A percentile compares a stretch with the other conserved stretches of the same genome.
Conservation (phyloP, 306 rosid species). For the Bauhinia variegata region DNA sequence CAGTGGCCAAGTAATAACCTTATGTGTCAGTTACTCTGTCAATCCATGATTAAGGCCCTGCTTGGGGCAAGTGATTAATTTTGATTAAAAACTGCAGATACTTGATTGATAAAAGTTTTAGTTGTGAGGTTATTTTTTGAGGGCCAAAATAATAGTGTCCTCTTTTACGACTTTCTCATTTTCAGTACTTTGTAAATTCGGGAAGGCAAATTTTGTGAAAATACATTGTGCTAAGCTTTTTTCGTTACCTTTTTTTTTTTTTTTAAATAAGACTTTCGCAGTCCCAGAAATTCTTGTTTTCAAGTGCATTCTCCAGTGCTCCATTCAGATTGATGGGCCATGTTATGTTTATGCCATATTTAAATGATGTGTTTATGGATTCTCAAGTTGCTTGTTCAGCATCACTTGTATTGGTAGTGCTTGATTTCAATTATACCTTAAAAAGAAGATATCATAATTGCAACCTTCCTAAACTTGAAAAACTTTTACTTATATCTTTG, state of each 20-base stretch:
- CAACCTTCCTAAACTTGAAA: not conserved
- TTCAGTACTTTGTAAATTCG: too few species aligned
- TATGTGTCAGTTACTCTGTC: too few species aligned
- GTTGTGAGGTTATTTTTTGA: slow-evolving; percentile 7
- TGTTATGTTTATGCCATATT: not conserved
- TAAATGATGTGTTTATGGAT: not conserved
- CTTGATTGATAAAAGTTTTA: not conserved
- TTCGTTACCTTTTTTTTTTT: slow-evolving; percentile 1
- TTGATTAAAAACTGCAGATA: not conserved
- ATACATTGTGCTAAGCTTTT: slow-evolving; percentile 7
- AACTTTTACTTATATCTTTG: too few species aligned
- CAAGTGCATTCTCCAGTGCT: not conserved
- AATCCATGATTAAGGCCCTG: too few species aligned
- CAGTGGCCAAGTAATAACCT: too few species aligned
- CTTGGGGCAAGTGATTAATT: too few species aligned
- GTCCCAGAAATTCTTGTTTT: slow-evolving; percentile 6
- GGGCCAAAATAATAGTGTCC: slow-evolving; percentile 1
- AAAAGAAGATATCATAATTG: not conserved
- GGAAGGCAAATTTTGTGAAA: slow-evolving; percentile 5
- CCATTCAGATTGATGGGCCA: not conserved
- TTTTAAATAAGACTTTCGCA: slow-evolving; percentile 12
- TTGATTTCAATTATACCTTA: too few species aligned
- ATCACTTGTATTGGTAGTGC: too few species aligned
- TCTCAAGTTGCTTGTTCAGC: not conserved
- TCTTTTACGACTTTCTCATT: too few species aligned